phyloP scores from a whole-genome alignment of 495 filamentous ascomycete species.

The Penicillium flavigenum region DNA sequence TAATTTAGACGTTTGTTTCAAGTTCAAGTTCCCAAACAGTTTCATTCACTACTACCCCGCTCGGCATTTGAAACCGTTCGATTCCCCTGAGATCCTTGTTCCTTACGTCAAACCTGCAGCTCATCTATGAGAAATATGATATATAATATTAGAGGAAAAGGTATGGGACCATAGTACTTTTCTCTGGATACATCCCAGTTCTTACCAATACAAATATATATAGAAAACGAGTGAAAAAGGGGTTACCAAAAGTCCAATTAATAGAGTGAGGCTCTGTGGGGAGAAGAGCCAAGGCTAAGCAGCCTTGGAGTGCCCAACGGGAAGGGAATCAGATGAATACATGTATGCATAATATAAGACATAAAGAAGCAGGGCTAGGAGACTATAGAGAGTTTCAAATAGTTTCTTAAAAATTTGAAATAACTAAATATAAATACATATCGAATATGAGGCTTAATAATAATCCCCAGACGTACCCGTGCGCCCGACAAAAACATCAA shows the following conservation, averaged over 20 bases:
- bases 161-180: no score
- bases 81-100: background rate
- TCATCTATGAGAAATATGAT: no score
- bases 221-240: background rate
- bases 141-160: no score
- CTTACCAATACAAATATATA: no score
- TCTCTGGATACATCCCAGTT: no score
- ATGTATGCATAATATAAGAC: background rate
- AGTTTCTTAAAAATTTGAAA: background rate
- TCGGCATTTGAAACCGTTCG: slow-evolving; percentile 6
- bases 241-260: background rate
- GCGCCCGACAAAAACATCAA: slow-evolving; percentile 16
- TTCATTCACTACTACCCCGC: background rate
- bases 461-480: slow-evolving; percentile 7
- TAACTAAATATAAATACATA: background rate
- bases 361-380: background rate
- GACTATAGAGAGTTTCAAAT: background rate
- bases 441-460: slow-evolving; percentile 11
- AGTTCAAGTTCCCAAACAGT: background rate
- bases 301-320: background rate
- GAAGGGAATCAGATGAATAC: background rate
- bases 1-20: slow-evolving; percentile 1
- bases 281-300: slow-evolving; percentile 3
- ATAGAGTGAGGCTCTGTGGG: slow-evolving; percentile 1
- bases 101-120: slow-evolving; percentile 1